These are phyloP conservation scores for Citrus trifoliata DNA, from an alignment of 345 rosid species.

Conservation along the genomic window DNA sequence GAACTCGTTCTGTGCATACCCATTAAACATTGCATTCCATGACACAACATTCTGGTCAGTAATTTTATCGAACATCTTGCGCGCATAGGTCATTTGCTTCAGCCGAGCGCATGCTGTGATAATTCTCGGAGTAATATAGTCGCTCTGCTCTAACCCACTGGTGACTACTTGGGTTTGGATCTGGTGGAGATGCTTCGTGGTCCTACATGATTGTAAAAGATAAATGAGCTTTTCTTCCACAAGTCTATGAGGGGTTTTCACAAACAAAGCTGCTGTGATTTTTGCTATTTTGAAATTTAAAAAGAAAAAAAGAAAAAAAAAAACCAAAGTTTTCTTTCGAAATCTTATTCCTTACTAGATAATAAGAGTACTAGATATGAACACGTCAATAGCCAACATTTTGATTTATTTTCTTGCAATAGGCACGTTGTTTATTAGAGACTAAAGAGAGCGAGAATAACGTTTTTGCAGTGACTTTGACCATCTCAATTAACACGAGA, in stretches of 20 bases:
- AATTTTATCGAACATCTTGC: conserved; percentile 66
- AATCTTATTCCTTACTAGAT: no score
- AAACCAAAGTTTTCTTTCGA: no score
- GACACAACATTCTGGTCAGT: conserved; percentile 36
- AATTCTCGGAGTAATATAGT: conserved; percentile 47
- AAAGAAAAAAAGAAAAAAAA: no score
- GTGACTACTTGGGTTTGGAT: conserved; percentile 44
- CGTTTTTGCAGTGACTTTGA: not conserved
- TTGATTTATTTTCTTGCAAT: no score
- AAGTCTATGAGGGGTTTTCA: conserved; percentile 35
- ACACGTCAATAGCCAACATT: no score
- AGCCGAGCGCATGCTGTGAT: conserved; percentile 16
- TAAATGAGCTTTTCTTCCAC: conserved; percentile 54
- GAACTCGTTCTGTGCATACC: conserved; percentile 35
- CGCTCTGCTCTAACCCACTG: conserved; percentile 38
- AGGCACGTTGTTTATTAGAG: not conserved
- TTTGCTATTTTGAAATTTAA: conserved; percentile 30
- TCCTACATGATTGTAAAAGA: conserved; percentile 59
- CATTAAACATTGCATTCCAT: conserved; percentile 72
- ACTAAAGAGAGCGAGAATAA: not conserved
- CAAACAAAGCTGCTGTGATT: conserved; percentile 12
- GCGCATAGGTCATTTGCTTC: conserved; percentile 44
- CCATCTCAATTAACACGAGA: not conserved
- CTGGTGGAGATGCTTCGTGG: conserved; percentile 52
- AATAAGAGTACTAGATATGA: no score